Conservation (phyloP, 2,329 filamentous ascomycete species). For the Saccharata proteae region DNA sequence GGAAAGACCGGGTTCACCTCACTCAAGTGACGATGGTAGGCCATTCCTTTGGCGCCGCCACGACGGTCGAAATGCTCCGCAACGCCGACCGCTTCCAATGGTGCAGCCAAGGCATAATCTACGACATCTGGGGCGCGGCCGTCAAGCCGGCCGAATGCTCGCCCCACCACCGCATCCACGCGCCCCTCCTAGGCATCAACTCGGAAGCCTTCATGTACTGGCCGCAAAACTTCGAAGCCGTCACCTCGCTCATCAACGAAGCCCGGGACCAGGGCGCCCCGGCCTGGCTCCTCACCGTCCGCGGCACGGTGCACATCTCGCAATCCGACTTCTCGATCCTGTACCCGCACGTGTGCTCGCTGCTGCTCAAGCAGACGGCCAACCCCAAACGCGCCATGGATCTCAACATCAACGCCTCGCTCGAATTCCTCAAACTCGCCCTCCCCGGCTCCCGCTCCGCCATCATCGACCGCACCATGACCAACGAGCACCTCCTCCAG, state of each 20-base stretch:
- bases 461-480: constrained; percentile 39
- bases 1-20: constrained; percentile 44
- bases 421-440: constrained; percentile 49
- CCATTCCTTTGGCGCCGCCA: constrained; percentile 57
- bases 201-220: constrained; percentile 61
- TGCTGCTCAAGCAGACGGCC: constrained; percentile 51
- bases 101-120: constrained; percentile 51
- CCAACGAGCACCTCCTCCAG: constrained; percentile 41
- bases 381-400: constrained; percentile 50
- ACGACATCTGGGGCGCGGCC: constrained; percentile 47
- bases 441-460: constrained; percentile 33
- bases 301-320: constrained; percentile 52
- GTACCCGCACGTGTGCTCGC: constrained; percentile 46
- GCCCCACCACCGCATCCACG: constrained; percentile 33
- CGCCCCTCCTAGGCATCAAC: constrained; percentile 51
- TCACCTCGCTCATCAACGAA: constrained; percentile 46
- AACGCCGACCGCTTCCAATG: constrained; percentile 42
- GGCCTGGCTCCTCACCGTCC: constrained; percentile 34
- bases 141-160: constrained; percentile 20
- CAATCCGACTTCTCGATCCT: constrained; percentile 56
- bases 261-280: constrained; percentile 27
- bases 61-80: constrained; percentile 48
- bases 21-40: constrained; percentile 49
- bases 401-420: constrained; percentile 48
- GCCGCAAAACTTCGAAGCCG: constrained; percentile 49